Base-by-base conservation (phyloP, 202 grass and related monocot genomes). In the Eragrostis tef region DNA sequence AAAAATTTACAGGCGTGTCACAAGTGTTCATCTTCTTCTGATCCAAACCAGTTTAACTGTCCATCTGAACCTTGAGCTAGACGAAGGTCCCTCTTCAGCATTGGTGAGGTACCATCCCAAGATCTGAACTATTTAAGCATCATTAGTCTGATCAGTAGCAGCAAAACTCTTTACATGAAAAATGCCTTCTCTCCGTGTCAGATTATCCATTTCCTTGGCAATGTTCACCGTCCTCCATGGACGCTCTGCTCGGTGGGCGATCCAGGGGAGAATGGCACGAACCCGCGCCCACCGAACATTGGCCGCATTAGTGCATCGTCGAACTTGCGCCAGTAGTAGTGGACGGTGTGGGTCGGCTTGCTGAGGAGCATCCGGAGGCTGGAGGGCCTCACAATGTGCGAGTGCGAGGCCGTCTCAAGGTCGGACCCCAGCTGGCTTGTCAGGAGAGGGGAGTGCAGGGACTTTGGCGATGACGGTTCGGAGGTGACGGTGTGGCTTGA, bases 241-340 rank as follows among this genome's bases (percentile, higher is more conserved):
- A 81, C n/a, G 63, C 73, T 90, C 9, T 89, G 86, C 47, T 99
- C 96, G 14, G 62, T 88, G 24, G 96, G 96, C 2, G 92, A 95
- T 36, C 92, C 96, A 0, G 96, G 92, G 45, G 89, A 77, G 72
- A 43, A 93, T 11, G 93, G 96, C 69, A 91, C 90, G 0, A 99
- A 99, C n/a, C 96, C 96, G 5, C 96, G 87, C 0, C 96, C 96
- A 0, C 96, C 96, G 9, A 99, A 99, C 75, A 99, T 41, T 0
- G 96, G 96, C 36, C 96, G 90, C 96, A 99, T 99, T 58, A 96
- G 41, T 1, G 96, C 93, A 29, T 99, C n/a, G 2, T 99, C 96
- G 9, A 99, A 99, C 86, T 96, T 99, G 89, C 96, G 92, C 96
- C 96, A 99, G 57, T 96, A 99, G 85, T 93, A 83, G 80, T 99